phyloP scores from a whole-genome alignment of 768 basidiomycete species.

The Gymnopilus junonius region DNA sequence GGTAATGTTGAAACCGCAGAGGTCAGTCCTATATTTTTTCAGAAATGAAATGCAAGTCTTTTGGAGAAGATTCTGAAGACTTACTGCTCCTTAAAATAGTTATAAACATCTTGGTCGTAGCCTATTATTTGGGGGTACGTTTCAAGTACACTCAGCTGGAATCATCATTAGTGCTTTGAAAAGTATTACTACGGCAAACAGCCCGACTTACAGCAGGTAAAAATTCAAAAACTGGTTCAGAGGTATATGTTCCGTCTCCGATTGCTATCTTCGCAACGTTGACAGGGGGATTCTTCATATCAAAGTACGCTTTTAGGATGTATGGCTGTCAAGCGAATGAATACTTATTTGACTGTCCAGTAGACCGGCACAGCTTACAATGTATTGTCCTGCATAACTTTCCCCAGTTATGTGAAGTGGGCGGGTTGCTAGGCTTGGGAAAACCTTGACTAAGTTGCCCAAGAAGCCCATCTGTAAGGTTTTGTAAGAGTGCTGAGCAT shows the following conservation, averaged over 20 bases:
- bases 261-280: slow-evolving; percentile 71
- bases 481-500: background rate
- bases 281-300: slow-evolving; percentile 65
- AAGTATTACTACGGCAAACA: background rate
- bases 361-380: slow-evolving; percentile 43
- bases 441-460: slow-evolving; percentile 72
- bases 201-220: slow-evolving; percentile 54
- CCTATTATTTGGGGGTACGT: slow-evolving; percentile 82
- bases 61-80: slow-evolving; percentile 26
- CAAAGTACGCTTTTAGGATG: slow-evolving; percentile 74
- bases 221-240: slow-evolving; percentile 53
- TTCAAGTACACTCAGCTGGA: slow-evolving; percentile 59
- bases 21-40: slow-evolving; percentile 38
- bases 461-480: slow-evolving; percentile 68
- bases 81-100: slow-evolving; percentile 73
- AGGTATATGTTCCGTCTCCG: slow-evolving; percentile 66
- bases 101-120: slow-evolving; percentile 67
- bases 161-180: background rate
- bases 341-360: background rate
- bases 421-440: slow-evolving; percentile 67
- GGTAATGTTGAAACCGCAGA: slow-evolving; percentile 70
- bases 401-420: slow-evolving; percentile 75
- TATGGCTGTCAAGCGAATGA: slow-evolving; percentile 55
- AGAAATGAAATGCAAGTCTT: background rate
- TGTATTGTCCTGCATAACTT: slow-evolving; percentile 77